Base-by-base conservation (phyloP, 768 basidiomycete species). In the Pisolithus sp. region DNA sequence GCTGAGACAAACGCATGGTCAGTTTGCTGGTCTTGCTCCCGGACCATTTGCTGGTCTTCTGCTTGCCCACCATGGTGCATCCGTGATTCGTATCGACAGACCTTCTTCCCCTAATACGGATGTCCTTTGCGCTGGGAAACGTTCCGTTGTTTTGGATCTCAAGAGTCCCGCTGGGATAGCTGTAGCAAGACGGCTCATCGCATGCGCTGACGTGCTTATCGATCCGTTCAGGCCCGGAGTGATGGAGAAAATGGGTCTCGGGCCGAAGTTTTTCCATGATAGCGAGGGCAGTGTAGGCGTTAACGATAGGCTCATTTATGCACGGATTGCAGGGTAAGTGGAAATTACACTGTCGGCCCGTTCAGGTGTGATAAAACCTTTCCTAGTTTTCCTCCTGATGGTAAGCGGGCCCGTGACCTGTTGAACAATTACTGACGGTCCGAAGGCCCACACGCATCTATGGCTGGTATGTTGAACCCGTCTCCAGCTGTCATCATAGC, bases 201-300 rank as follows among this genome's bases (percentile, higher is more conserved):
- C 71, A 26, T 66, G 74, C 34, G 85, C 87, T n/a, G 89, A 93
- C 65, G 76, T 92, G 15, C 70, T 92, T 42, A 87, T 93, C 59
- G 89, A 93, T 62, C 82, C 90, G 1, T 93, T 86, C 65, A 73
- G 89, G 44, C 88, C 89, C 46, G 90, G 89, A 1, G 87, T 91
- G 2, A 74, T 92, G 69, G 89, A 93, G 61, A 76, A 78, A 53
- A 70, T 90, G 28, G 85, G 85, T 2, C 71, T 93, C 17, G 89
- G 86, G 10, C 90, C 89, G 1, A 79, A 85, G 5, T 73, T 84
- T 4, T 89, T 91, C 60, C 68, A 89, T 17, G 81, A 82, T 45
- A 61, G 61, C 30, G 73, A 67, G 5, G 68, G 71, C 45, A 57
- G 40, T 17, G 56, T 55, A 49, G 84, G 82, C 3, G 48, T 80